A percentile compares a stretch with the other conserved stretches of the same genome.
Evolutionary conservation across 1,284 basidiomycete genomes (phyloP).

Genomic region (Melampsora abietis-canadensis): DNA sequence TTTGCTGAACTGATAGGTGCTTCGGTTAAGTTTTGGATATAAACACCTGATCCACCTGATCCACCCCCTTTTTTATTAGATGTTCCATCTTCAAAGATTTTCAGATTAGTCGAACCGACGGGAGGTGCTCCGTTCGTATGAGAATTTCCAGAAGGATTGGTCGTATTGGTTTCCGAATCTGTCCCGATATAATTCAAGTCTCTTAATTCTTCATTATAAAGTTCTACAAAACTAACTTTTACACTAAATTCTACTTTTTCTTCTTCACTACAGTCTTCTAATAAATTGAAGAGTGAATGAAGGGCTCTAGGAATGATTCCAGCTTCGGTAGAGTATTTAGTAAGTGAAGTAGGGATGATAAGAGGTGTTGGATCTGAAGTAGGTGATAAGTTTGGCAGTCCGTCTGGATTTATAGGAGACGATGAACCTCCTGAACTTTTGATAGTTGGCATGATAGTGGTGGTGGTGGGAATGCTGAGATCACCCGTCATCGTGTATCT

Average conservation of each 20-base stretch:
- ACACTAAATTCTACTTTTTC: slow-evolving; percentile 75
- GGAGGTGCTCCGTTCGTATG: slow-evolving; percentile 64
- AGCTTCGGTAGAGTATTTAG: slow-evolving; percentile 80
- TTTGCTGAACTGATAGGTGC: slow-evolving; percentile 75
- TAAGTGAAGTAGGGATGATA: slow-evolving; percentile 57
- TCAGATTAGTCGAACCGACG: slow-evolving; percentile 58
- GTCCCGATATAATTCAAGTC: slow-evolving; percentile 64
- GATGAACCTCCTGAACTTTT: slow-evolving; percentile 10
- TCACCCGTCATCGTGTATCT: slow-evolving; percentile 44
- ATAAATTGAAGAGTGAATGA: slow-evolving; percentile 83
- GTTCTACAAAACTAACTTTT: slow-evolving; percentile 88
- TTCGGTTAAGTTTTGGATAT: slow-evolving; percentile 94
- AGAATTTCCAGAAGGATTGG: slow-evolving; percentile 58
- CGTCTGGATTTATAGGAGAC: neutral
- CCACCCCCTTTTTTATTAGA: slow-evolving; percentile 47
- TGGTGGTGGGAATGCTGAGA: slow-evolving; percentile 42
- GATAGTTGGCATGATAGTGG: slow-evolving; percentile 43
- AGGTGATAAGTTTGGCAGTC: slow-evolving; percentile 50
- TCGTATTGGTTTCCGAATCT: neutral
- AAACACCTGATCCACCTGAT: slow-evolving; percentile 61
- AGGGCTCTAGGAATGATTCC: slow-evolving; percentile 97
- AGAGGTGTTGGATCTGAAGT: slow-evolving; percentile 58
- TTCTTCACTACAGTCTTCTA: slow-evolving; percentile 59
- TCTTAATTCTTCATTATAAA: slow-evolving; percentile 99
- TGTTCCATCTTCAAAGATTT: slow-evolving; percentile 85